Percentiles rank a stretch among this genome's conserved stretches.
Evolutionary conservation across 1,284 basidiomycete genomes (phyloP).

Genomic region (Trametes pubescens): DNA sequence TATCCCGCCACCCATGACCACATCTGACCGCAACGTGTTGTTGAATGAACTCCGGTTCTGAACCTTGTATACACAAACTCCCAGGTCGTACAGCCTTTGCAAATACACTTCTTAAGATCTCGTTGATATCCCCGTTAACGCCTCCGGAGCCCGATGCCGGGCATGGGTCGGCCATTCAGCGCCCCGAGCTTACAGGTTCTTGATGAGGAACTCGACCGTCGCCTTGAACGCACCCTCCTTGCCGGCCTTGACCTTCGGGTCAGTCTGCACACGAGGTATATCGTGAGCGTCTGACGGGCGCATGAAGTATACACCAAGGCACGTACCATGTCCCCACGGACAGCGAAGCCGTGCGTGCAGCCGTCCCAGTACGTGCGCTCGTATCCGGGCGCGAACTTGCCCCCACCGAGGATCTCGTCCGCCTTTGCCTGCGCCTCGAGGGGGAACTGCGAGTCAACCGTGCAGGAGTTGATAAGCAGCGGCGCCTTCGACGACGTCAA

Average conservation of each 20-base stretch:
- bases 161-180: not conserved
- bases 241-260: constrained; percentile 43
- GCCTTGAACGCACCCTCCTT: constrained; percentile 45
- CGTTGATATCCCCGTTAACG: not conserved
- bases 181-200: constrained; percentile 31
- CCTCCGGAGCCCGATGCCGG: not conserved
- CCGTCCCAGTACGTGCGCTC: constrained; percentile 54
- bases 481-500: constrained; percentile 54
- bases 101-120: constrained; percentile 1
- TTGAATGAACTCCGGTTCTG: not conserved
- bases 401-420: constrained; percentile 63
- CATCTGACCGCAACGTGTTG: constrained; percentile 4
- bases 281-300: not conserved
- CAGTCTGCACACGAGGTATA: constrained; percentile 31
- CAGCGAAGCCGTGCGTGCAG: constrained; percentile 63
- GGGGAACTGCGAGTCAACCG: constrained; percentile 60
- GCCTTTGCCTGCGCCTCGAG: constrained; percentile 54
- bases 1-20: not conserved
- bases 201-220: constrained; percentile 40
- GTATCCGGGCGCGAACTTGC: constrained; percentile 57
- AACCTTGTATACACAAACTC: not conserved
- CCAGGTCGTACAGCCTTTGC: not conserved
- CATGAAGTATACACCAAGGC: not conserved
- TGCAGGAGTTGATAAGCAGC: constrained; percentile 71
- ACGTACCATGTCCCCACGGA: constrained; percentile 46